A percentile compares a stretch with the other conserved stretches of the same genome.
phyloP scores from a whole-genome alignment of 495 filamentous ascomycete species.

The Acidomyces sp. region DNA sequence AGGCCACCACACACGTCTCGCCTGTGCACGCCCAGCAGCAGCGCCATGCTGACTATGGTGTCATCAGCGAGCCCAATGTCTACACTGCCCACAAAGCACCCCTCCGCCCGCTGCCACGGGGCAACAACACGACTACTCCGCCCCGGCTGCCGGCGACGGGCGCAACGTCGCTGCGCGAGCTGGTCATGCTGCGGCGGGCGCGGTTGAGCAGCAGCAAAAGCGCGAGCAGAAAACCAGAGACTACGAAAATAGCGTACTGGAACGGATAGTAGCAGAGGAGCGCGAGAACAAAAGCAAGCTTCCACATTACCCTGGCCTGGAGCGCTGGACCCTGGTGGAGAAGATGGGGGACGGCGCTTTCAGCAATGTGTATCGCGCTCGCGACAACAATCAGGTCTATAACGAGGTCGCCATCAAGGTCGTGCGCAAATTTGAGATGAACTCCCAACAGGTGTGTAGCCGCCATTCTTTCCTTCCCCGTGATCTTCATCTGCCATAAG shows the following conservation, averaged over 20 bases:
- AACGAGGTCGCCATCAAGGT: conserved; percentile 95
- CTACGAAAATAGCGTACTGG: conserved; percentile 54
- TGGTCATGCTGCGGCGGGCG: conserved; percentile 44
- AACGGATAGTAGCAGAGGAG: conserved; percentile 82
- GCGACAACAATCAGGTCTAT: conserved; percentile 52
- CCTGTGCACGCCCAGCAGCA: conserved; percentile 54
- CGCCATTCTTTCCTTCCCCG: conserved; percentile 4
- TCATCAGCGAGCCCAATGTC: conserved; percentile 38
- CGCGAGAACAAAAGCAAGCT: conserved; percentile 70
- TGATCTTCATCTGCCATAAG: not conserved
- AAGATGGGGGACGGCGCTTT: conserved; percentile 99
- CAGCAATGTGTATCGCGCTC: conserved; percentile 92
- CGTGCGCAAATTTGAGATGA: conserved; percentile 97
- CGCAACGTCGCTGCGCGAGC: conserved; percentile 53
- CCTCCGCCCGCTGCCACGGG: conserved; percentile 29
- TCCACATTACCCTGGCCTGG: conserved; percentile 81
- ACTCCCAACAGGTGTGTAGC: conserved; percentile 79
- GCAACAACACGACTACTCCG: conserved; percentile 38
- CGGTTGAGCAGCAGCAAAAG: conserved; percentile 37
- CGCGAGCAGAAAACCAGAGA: conserved; percentile 35
- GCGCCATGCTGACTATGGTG: conserved; percentile 31
- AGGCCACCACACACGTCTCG: conserved; percentile 56
- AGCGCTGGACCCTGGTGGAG: conserved; percentile 77
- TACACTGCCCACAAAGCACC: too few relatives aligned
- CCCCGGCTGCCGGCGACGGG: conserved; percentile 42